Evolutionary conservation across 106 monocot genomes (phyloP), one percentile per base, ranked within the genome.

Genomic region (Apostasia shenzhenica): DNA sequence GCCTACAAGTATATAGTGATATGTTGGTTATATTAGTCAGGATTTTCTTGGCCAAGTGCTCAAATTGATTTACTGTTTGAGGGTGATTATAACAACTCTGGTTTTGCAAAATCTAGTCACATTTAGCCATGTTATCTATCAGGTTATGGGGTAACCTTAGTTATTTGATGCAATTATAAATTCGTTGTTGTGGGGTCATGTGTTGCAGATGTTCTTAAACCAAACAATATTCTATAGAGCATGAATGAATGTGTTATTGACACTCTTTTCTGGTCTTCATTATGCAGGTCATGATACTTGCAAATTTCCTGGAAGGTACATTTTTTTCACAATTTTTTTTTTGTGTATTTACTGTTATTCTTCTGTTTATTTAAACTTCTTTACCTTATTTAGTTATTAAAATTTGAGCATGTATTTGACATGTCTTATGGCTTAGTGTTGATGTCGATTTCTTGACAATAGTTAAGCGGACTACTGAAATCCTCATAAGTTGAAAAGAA

Each of bases 271-370:
- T 66, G 44, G 1, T 14, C 26, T 48, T 57, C 4, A 14, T 70
- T 37, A 68, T 74, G 62, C 80, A 90, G 90, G 86, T 64, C 90
- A 83, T 44, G 86, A 56, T 67, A 42, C 78, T 41, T 90, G 90
- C 63, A 52, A 78, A 61, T 86, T 81, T 49, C 61, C 78, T 3
- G 90, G 89, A 82, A 88, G 85, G 88, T 88, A 74, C 26, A 66
- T 37, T 66, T 4, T 54, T 51, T 58, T 64, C 5, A 5, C 8
- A 50, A 4, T 50, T 50, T 8, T 50, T 5, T 50, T 8, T 50
- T 50, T 8, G 8, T 8, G 8, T 50, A 5, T 50, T 5, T 50
- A 50, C 4, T 8, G 0, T 26, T 26, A 26, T 26, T 26, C 26
- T 26, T 26, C 26, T 26, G 26, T 26, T 26, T 41, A 10, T 6